These are phyloP conservation scores for Salix suchowensis DNA, from an alignment of 345 rosid genomes.

Conservation along the genomic window DNA sequence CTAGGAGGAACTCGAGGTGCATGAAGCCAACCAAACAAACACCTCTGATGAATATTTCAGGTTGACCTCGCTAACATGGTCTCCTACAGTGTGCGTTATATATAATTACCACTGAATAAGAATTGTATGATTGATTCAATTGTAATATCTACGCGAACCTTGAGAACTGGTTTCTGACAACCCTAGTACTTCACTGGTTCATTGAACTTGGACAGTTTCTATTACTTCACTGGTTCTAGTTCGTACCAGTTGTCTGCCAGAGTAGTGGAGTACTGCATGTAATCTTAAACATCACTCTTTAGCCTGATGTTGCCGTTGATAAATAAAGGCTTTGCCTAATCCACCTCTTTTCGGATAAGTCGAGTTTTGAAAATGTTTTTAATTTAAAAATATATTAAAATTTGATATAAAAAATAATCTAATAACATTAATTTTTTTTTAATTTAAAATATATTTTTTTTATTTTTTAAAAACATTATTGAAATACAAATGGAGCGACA, in stretches of 20 bases:
- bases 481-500: no score
- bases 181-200: background rate
- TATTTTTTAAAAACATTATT: no score
- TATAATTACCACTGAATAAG: no score
- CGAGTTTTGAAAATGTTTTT: no score
- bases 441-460: no score
- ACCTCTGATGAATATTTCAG: background rate
- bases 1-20: constrained; percentile 24
- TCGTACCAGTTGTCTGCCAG: background rate
- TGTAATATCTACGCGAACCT: background rate
- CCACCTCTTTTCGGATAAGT: no score
- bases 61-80: no score
- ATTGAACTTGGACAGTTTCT: constrained; percentile 9
- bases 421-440: no score
- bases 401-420: no score
- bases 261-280: background rate
- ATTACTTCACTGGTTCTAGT: background rate
- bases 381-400: no score
- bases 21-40: constrained; percentile 24
- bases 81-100: background rate
- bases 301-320: background rate
- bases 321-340: background rate
- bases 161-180: background rate
- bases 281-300: background rate
- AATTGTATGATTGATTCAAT: background rate